phyloP scores from a whole-genome alignment of 1,284 basidiomycete species.

The Cerrena zonata region DNA sequence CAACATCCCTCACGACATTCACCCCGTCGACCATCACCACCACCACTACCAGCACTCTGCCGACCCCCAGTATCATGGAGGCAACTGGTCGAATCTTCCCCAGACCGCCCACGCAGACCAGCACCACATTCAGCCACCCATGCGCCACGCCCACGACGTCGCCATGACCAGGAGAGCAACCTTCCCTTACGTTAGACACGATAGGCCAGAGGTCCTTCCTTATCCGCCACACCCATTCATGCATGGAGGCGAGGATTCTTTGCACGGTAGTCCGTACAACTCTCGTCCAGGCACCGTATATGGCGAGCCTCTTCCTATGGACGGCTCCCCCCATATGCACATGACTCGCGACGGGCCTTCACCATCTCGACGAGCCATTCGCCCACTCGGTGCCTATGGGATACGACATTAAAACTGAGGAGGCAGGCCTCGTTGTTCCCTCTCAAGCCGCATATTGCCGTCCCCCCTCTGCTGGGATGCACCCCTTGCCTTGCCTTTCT shows the following conservation, averaged over 20 bases:
- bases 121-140: conserved; percentile 19
- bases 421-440: conserved; percentile 54
- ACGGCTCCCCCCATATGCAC: conserved; percentile 41
- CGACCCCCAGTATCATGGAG: conserved; percentile 29
- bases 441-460: conserved; percentile 47
- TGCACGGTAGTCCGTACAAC: conserved; percentile 27
- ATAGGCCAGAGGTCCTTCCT: conserved; percentile 42
- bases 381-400: conserved; percentile 32
- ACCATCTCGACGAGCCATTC: conserved; percentile 31
- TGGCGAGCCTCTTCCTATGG: conserved; percentile 35
- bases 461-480: conserved; percentile 29
- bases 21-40: conserved; percentile 28
- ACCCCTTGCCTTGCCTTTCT: conserved; percentile 41
- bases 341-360: conserved; percentile 14
- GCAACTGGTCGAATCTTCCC: conserved; percentile 28
- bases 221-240: conserved; percentile 31
- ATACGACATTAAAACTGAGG: conserved; percentile 63
- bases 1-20: conserved; percentile 27
- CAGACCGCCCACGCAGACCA: conserved; percentile 30
- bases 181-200: conserved; percentile 67
- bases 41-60: conserved; percentile 24
- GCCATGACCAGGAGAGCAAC: conserved; percentile 58
- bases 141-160: conserved; percentile 38
- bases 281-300: conserved; percentile 35
- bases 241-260: conserved; percentile 23